Evolutionary conservation across 1,139 yeast genomes (phyloP), one percentile per base, ranked within the genome.

Genomic region (Taiozyma sp.): DNA sequence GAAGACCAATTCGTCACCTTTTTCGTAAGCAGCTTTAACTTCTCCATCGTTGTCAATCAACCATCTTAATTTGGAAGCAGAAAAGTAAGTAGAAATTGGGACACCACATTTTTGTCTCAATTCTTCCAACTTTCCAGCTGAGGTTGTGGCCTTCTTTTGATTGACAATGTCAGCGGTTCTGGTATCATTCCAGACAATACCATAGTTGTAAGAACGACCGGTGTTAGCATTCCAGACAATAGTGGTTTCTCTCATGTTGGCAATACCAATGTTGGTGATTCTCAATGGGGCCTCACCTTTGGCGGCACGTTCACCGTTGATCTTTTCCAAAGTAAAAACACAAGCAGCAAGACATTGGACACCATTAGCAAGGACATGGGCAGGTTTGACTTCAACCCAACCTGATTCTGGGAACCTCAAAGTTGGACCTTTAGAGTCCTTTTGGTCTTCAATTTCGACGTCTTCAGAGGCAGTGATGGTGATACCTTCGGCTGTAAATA

Each of bases 101-200:
- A 92, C 79, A 14, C 98, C 98, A 44, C 92, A 87, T 58, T 79
- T 80, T 57, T 78, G 76, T 63, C 81, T 79, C 63, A 90, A 75
- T 55, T 76, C 77, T 48, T 79, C 81, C 62, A 82, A 75, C 49
- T 71, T 70, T 34, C 87, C 88, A 42, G 80, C 83, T 36, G 83
- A 77, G 51, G 81, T 78, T 62, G 74, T 73, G 58, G 76, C 75
- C 61, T 78, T 80, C 68, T 86, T 77, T 60, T 83, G 80, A 58
- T 80, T 81, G 52, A 90, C 93, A 53, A 89, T 79, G 41, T 78
- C 84, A 10, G 87, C 71, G 36, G 96, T 92, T 66, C 98, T 80
- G 43, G 96, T 87, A 70, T 92, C 98, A 55, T 95, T 88, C 98
- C 98, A 92, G 47, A 93, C 96, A 66, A 92, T 89, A 66, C 97